These are phyloP conservation scores for Calonectria pauciramosa DNA, from an alignment of 2,329 filamentous ascomycete species.

Conservation along the genomic window DNA sequence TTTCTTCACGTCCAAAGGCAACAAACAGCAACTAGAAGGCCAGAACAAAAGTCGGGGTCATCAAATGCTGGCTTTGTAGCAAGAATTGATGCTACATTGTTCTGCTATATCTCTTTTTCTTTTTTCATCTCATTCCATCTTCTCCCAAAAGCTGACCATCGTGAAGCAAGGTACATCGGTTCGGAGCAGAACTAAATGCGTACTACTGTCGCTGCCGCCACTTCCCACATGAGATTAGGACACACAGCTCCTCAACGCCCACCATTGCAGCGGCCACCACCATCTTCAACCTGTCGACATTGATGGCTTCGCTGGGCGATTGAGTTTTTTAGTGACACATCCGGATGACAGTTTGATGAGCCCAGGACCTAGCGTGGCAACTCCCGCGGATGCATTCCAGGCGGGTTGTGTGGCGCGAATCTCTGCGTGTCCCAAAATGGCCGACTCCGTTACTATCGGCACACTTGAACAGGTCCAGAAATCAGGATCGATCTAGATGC, in stretches of 20 bases:
- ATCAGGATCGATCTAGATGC: slow-evolving; percentile 18
- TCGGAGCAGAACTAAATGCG: background rate
- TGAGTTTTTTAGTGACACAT: background rate
- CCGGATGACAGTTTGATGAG: slow-evolving; percentile 20
- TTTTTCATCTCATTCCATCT: background rate
- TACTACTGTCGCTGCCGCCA: slow-evolving; percentile 12
- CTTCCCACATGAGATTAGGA: slow-evolving; percentile 24
- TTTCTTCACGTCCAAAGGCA: background rate
- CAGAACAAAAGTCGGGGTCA: background rate
- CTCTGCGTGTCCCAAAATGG: slow-evolving; percentile 21
- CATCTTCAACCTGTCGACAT: slow-evolving; percentile 25
- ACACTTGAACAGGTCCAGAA: background rate
- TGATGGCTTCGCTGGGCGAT: slow-evolving; percentile 19
- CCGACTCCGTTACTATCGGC: slow-evolving; percentile 22
- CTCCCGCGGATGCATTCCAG: slow-evolving; percentile 13
- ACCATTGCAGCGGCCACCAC: slow-evolving; percentile 24
- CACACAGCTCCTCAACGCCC: slow-evolving; percentile 22
- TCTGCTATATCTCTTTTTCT: background rate
- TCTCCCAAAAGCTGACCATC: background rate
- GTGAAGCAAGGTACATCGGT: background rate
- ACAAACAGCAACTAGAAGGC: background rate
- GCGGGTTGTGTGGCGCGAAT: slow-evolving; percentile 30
- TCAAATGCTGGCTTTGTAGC: background rate
- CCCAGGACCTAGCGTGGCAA: slow-evolving; percentile 33
- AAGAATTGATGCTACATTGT: background rate